Evolutionary conservation across 495 filamentous ascomycete genomes (phyloP), one percentile per base, ranked within the genome.

Genomic region (Margaritispora aquatica): DNA sequence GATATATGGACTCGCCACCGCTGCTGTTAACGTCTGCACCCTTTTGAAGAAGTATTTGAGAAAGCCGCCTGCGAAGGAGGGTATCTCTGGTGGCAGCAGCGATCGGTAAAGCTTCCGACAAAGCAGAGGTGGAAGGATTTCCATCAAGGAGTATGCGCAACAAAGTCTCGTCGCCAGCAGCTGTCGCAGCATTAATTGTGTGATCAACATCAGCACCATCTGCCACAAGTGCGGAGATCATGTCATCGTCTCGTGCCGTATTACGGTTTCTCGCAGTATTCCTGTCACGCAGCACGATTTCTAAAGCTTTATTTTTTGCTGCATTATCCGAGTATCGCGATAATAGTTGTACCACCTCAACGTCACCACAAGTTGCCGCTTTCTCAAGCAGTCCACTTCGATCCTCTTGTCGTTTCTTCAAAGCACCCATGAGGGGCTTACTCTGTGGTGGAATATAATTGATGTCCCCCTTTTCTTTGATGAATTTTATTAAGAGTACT

Each of bases 321-420:
- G 47, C 47, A 19, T 60, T 47, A 24, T 60, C 61, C 19, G 61
- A 63, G 23, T 53, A 29, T n/a, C 5, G 21, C 1, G 61, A 41
- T 36, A 60, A 44, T 21, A 63, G 15, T 53, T 60, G 57, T n/a
- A 63, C 61, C 48, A 63, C 26, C 21, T 63, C 61, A 24, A 56
- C 57, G 52, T 60, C 50, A 26, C 57, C 51, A 54, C 38, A 19
- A 41, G 20, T 51, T 52, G 61, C 50, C 15, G 56, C 57, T 29
- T 19, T 57, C 29, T 59, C 57, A 48, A 63, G 29, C 5, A 59
- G 24, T 27, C 57, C 34, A 36, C 51, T 63, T 47, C 61, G 57
- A 56, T 63, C 61, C n/a, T 60, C 19, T n/a, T 59, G 34, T 20
- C 27, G 4, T 26, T 63, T 63, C 44, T 53, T 60, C 10, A 63